Evolutionary conservation across 108 stramenopile genomes (phyloP).

Genomic region (Cyclotella baltica): DNA sequence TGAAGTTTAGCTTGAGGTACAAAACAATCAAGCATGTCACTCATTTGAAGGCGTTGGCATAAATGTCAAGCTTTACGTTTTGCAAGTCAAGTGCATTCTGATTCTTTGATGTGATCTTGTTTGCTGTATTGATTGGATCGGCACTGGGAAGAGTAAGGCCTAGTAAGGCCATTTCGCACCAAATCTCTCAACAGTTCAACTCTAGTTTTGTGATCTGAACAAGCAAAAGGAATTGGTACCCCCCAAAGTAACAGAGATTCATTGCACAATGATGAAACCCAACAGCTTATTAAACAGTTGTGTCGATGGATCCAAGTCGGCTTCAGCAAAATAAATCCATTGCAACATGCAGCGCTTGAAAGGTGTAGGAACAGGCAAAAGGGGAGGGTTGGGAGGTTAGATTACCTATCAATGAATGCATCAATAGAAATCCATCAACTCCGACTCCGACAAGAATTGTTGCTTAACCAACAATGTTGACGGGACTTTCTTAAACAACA

Average conservation of each 20-base stretch:
- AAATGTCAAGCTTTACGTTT: conserved; percentile 61
- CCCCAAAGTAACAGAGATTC: conserved; percentile 72
- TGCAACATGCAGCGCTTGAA: conserved; percentile 27
- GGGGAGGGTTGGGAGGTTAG: no score
- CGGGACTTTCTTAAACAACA: no score
- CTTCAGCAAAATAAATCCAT: conserved; percentile 16
- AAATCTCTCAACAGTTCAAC: conserved; percentile 49
- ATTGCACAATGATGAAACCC: conserved; percentile 52
- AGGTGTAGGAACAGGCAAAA: no score
- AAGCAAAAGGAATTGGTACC: conserved; percentile 63
- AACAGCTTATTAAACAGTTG: conserved; percentile 52
- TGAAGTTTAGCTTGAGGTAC: conserved; percentile 48
- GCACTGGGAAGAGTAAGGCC: conserved; percentile 17
- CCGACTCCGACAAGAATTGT: no score
- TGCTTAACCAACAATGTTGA: no score
- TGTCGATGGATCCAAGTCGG: conserved; percentile 17
- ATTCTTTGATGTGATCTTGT: neutral
- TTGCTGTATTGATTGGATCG: conserved; percentile 1
- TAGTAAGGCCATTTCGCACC: conserved; percentile 4
- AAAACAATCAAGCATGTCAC: conserved; percentile 69
- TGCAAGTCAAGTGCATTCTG: conserved; percentile 50
- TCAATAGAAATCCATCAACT: no score
- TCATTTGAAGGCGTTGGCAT: conserved; percentile 70
- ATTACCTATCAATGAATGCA: no score
- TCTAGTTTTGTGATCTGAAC: conserved; percentile 55